phyloP scores from a whole-genome alignment of 148 eudicot genomes.

The Chenopodium quinoa region DNA sequence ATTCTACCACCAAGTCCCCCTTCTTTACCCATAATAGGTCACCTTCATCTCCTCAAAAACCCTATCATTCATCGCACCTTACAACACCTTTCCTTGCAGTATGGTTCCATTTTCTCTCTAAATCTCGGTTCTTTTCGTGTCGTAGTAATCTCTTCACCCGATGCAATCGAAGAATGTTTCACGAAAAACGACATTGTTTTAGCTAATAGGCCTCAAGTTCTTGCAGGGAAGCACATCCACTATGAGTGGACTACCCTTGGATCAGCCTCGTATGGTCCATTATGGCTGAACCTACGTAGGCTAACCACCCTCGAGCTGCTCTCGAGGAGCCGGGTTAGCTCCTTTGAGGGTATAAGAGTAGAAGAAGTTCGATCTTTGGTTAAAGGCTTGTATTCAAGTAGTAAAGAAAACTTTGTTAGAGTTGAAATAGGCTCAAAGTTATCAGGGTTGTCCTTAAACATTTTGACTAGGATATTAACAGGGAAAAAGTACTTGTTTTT shows the following conservation, averaged over 20 bases:
- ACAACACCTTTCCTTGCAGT: constrained; percentile 9
- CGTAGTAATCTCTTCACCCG: constrained; percentile 27
- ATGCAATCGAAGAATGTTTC: constrained; percentile 28
- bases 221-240: constrained; percentile 25
- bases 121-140: constrained; percentile 18
- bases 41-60: constrained; percentile 25
- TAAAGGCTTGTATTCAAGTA: constrained; percentile 13
- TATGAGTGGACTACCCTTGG: constrained; percentile 26
- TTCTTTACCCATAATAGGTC: constrained; percentile 28
- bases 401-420: background rate
- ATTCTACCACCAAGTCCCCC: constrained; percentile 26
- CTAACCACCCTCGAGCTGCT: constrained; percentile 19
- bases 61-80: constrained; percentile 19
- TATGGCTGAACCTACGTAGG: constrained; percentile 33
- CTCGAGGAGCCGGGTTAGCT: constrained; percentile 4
- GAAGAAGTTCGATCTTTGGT: constrained; percentile 30
- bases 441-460: constrained; percentile 36
- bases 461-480: constrained; percentile 35
- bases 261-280: constrained; percentile 26
- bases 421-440: constrained; percentile 35
- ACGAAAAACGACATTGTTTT: constrained; percentile 26
- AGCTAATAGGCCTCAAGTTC: constrained; percentile 27
- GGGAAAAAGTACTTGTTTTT: constrained; percentile 35
- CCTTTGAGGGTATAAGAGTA: constrained; percentile 10
- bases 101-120: constrained; percentile 23